These are phyloP conservation scores for Metschnikowia baotianmanensis DNA, from an alignment of 805 yeast genomes.

Conservation along the genomic window DNA sequence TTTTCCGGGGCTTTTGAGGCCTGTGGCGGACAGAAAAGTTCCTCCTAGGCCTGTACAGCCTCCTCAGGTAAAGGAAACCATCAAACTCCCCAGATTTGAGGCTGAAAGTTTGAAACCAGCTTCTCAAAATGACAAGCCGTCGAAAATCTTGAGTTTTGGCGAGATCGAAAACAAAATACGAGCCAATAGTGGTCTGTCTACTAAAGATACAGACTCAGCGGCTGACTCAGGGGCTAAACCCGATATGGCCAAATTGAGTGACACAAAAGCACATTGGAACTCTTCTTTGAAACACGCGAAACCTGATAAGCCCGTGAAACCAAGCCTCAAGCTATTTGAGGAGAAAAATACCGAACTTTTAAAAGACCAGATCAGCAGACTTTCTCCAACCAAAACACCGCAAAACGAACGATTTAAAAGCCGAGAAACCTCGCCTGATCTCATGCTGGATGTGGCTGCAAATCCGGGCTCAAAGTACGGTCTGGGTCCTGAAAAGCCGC, in stretches of 20 bases:
- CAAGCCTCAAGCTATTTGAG: slow-evolving; percentile 8
- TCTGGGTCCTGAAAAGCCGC: background rate
- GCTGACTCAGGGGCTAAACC: background rate
- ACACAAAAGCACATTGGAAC: too few species aligned
- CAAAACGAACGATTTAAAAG: background rate
- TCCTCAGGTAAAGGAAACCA: too few species aligned
- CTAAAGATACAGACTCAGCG: too few species aligned
- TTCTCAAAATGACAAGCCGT: too few species aligned
- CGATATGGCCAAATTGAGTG: background rate
- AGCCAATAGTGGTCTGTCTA: too few species aligned
- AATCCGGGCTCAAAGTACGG: background rate
- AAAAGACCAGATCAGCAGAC: slow-evolving; percentile 5
- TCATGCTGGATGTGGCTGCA: background rate
- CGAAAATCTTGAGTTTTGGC: background rate
- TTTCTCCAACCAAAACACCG: slow-evolving; percentile 13
- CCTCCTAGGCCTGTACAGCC: background rate
- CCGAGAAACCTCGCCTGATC: background rate
- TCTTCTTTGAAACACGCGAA: slow-evolving; percentile 5
- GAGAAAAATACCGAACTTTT: slow-evolving; percentile 10
- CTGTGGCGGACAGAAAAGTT: background rate
- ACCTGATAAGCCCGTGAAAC: slow-evolving; percentile 21
- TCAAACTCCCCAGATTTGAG: background rate
- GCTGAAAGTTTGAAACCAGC: background rate
- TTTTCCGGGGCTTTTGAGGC: background rate
- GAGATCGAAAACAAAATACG: slow-evolving; percentile 5